phyloP scores from a whole-genome alignment of 306 rosid genomes.

The Pyrus betulifolia region DNA sequence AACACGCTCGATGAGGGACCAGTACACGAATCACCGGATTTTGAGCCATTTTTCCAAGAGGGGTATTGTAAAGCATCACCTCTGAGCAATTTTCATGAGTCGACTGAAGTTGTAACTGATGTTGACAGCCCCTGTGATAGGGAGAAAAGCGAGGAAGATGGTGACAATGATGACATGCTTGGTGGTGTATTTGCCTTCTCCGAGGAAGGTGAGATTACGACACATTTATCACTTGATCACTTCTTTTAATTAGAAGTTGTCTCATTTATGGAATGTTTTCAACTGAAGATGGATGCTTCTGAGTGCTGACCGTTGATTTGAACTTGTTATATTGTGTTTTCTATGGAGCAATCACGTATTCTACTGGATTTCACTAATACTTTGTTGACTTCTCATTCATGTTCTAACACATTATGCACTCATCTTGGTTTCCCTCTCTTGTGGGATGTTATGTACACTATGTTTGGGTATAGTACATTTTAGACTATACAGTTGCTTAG shows the following conservation, averaged over 20 bases:
- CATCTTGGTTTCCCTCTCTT: neutral
- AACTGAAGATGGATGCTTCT: neutral
- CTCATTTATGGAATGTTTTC: conserved; percentile 1
- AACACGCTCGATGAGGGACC: conserved; percentile 51
- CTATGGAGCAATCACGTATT: neutral
- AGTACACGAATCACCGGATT: conserved; percentile 53
- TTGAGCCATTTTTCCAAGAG: conserved; percentile 63
- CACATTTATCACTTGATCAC: neutral
- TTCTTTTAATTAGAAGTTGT: neutral
- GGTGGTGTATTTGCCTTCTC: conserved; percentile 84
- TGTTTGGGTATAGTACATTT: neutral
- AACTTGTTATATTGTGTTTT: neutral
- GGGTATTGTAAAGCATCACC: conserved; percentile 65
- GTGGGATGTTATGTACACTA: neutral
- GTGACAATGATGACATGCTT: conserved; percentile 65
- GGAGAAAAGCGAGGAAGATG: conserved; percentile 76
- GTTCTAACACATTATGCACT: neutral
- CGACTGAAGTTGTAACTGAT: conserved; percentile 53
- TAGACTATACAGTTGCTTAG: neutral
- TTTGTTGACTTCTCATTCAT: neutral
- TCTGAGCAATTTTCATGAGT: conserved; percentile 33
- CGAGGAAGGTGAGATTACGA: conserved; percentile 62
- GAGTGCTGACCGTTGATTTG: neutral
- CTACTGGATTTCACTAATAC: neutral
- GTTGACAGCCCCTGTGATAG: conserved; percentile 61